These are phyloP conservation scores for Solanum tacnaense DNA, from an alignment of 257 asterid genomes.

Conservation along the genomic window DNA sequence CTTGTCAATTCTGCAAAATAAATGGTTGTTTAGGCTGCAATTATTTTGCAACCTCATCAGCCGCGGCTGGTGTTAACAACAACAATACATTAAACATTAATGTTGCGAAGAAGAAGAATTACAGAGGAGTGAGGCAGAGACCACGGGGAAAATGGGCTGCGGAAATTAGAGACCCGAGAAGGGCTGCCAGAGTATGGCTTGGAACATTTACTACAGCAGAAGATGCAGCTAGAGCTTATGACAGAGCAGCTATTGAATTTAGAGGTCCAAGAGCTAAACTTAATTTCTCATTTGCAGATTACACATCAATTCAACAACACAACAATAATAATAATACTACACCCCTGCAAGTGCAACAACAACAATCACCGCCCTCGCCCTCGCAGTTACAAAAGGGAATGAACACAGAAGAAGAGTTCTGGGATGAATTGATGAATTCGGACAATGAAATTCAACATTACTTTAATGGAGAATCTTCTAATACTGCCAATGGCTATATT, in stretches of 20 bases:
- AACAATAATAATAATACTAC: not conserved
- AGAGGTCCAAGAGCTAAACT: conserved; percentile 23
- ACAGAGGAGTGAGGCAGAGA: conserved; percentile 9
- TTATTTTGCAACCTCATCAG: conserved; percentile 17
- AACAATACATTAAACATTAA: too few relatives aligned
- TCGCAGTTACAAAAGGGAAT: not conserved
- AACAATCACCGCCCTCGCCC: not conserved
- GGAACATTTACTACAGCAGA: conserved; percentile 8
- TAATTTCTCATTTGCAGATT: conserved; percentile 63
- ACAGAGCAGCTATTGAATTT: conserved; percentile 2
- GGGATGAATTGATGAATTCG: conserved; percentile 3
- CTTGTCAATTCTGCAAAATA: conserved; percentile 44
- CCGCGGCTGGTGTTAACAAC: not conserved
- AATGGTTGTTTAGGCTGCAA: conserved; percentile 70
- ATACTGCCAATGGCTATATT: conserved; percentile 16
- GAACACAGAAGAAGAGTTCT: not conserved
- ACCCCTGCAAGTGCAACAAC: not conserved
- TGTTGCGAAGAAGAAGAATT: conserved; percentile 3
- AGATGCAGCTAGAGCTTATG: conserved; percentile 25
- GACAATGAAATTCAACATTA: conserved; percentile 45
- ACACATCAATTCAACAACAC: not conserved
- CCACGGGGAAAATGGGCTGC: conserved; percentile 12
- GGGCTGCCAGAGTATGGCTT: not conserved
- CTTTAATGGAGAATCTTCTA: conserved; percentile 25
- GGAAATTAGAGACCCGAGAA: conserved; percentile 11